phyloP scores from a whole-genome alignment of 164 flowering plant genomes.

The Nymphaea thermarum region DNA sequence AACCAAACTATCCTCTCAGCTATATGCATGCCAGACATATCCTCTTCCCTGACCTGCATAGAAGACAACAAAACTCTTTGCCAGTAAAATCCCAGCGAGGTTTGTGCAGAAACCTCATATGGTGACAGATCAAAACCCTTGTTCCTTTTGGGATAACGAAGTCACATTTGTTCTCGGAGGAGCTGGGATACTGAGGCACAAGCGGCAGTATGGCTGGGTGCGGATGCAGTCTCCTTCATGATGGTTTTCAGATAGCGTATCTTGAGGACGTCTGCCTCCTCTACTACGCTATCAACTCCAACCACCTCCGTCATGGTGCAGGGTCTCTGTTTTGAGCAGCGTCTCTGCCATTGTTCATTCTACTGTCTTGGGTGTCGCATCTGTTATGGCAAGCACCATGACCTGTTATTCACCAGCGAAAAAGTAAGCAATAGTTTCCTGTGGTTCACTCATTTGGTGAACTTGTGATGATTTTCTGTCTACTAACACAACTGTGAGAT shows the following conservation, averaged over 20 bases:
- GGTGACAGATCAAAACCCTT: slow-evolving; percentile 8
- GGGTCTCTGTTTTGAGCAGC: slow-evolving; percentile 8
- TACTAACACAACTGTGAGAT: no score
- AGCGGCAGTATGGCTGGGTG: slow-evolving; percentile 23
- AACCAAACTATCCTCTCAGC: slow-evolving; percentile 25
- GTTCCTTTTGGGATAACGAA: slow-evolving; percentile 26
- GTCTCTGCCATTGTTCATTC: slow-evolving; percentile 28
- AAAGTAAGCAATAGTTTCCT: no score
- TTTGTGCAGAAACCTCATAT: slow-evolving; percentile 17
- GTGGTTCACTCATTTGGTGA: no score
- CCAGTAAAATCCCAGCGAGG: slow-evolving; percentile 12
- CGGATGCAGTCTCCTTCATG: slow-evolving; percentile 26
- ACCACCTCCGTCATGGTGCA: slow-evolving; percentile 13
- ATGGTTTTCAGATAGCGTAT: slow-evolving; percentile 23
- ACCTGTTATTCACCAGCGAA: slow-evolving; percentile 8
- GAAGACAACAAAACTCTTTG: slow-evolving; percentile 22
- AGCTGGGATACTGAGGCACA: slow-evolving; percentile 7
- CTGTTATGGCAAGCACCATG: slow-evolving; percentile 15
- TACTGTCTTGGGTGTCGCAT: slow-evolving; percentile 14
- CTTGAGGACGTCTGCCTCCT: slow-evolving; percentile 18
- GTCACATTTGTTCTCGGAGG: slow-evolving; percentile 17
- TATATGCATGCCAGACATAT: slow-evolving; percentile 30
- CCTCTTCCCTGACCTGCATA: slow-evolving; percentile 50
- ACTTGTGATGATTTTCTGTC: no score
- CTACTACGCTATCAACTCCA: slow-evolving; percentile 10